phyloP scores from a whole-genome alignment of 2,329 filamentous ascomycete genomes.

The Pestalotiopsis sp. region DNA sequence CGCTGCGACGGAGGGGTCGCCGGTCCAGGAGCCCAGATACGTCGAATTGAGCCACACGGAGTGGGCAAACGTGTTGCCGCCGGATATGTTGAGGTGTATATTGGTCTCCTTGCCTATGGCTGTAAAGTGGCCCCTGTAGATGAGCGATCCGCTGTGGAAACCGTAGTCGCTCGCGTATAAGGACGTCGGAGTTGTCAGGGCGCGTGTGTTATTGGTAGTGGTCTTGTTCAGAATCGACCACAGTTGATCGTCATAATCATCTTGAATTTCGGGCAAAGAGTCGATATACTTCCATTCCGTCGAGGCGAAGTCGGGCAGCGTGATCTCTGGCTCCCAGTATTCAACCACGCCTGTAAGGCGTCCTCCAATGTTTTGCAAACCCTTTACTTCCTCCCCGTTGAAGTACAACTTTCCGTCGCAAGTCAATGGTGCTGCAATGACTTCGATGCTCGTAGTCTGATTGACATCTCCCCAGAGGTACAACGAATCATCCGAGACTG shows the following conservation, averaged over 20 bases:
- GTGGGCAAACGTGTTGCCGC: constrained; percentile 68
- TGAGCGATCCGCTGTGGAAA: constrained; percentile 67
- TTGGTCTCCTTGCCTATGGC: constrained; percentile 60
- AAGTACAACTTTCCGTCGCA: neutral
- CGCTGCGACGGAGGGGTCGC: constrained; percentile 45
- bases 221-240: constrained; percentile 18
- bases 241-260: neutral
- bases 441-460: neutral
- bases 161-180: constrained; percentile 77
- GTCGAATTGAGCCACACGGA: constrained; percentile 66
- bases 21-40: constrained; percentile 67
- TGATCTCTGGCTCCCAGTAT: neutral
- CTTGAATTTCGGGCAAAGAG: neutral
- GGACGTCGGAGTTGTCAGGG: constrained; percentile 63
- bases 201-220: constrained; percentile 60
- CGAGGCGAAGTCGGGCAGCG: neutral
- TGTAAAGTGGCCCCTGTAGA: constrained; percentile 72
- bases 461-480: neutral
- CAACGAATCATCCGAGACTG: neutral
- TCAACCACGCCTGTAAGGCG: neutral
- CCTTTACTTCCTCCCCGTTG: neutral
- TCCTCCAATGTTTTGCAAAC: neutral
- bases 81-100: constrained; percentile 62
- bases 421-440: neutral
- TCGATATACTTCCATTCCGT: constrained; percentile 1